Base-by-base conservation (phyloP, 2,329 filamentous ascomycete genomes). In the Fusarium temperatum region DNA sequence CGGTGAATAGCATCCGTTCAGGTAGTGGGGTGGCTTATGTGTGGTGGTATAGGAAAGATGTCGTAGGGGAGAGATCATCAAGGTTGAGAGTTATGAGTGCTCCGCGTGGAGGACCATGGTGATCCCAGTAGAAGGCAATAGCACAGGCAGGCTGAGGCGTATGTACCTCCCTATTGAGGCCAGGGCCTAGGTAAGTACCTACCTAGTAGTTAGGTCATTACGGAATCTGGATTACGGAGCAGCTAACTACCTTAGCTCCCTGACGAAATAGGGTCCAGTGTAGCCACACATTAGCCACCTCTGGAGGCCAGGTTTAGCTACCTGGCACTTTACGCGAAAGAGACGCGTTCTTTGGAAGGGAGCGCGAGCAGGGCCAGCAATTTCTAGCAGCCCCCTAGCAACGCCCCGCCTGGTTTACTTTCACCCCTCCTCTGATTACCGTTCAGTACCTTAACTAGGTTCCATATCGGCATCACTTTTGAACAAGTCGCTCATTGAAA, bases 301-400 rank as follows among this genome's bases (percentile, higher is more conserved):
- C 24, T 22, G 10, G 17, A 18, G 47, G 15, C 53, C 42, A 50
- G 32, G 42, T 38, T 30, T 39, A 28, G n/a, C 38, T 28, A 51
- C 66, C 73, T 4, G 26, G 26, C 26, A 79, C 78, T 79, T 78
- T 79, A 79, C 78, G 73, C 78, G 78, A 74, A 55, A 63, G 30
- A 60, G 38, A 74, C 77, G 75, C 77, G 77, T 67, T 66, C 44
- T 32, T 32, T 26, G n/a, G 15, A 50, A 51, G 44, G 35, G 51
- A 50, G 67, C 75, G 74, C 70, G 65, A 35, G 20, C 32, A 54
- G 32, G 50, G 18, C 47, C 64, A 56, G 54, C 55, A 76, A 75
- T 69, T 74, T 72, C 55, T 48, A 53, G 54, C 38, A 66, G 41
- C 56, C 66, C 63, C 63, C 45, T 50, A 64, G 66, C 69, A 77